Conservation (phyloP, 495 filamentous ascomycete species). For the Aspergillus campestris region DNA sequence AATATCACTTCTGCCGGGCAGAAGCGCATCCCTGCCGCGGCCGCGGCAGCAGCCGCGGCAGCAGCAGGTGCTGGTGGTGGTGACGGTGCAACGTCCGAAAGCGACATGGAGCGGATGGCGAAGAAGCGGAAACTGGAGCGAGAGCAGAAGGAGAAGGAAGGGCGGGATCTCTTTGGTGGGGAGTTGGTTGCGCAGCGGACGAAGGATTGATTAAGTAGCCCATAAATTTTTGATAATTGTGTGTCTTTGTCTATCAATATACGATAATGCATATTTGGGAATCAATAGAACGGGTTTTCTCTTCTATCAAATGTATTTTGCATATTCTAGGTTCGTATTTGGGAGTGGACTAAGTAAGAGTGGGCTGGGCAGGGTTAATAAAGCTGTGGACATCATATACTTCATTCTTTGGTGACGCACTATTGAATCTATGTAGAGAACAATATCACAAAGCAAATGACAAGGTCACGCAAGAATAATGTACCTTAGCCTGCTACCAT, state of each 20-base stretch:
- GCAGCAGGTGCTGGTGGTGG: constrained; percentile 7
- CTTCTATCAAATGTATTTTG: too few species aligned
- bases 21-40: constrained; percentile 29
- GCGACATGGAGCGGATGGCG: constrained; percentile 34
- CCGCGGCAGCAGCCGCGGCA: constrained; percentile 7
- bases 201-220: constrained; percentile 18
- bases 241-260: not conserved
- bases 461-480: not conserved
- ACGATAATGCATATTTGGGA: not conserved
- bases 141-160: constrained; percentile 13
- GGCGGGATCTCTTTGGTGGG: constrained; percentile 31
- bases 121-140: constrained; percentile 37
- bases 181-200: constrained; percentile 33
- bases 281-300: too few species aligned
- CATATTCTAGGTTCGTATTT: too few species aligned
- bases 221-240: not conserved
- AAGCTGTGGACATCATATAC: too few species aligned
- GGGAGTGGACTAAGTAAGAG: too few species aligned
- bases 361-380: too few species aligned
- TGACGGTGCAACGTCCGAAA: constrained; percentile 27
- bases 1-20: constrained; percentile 20
- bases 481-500: not conserved
- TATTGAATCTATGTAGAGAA: not conserved
- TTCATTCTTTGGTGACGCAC: too few species aligned
- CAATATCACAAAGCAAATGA: not conserved